A percentile compares a stretch with the other conserved stretches of the same genome.
phyloP scores from a whole-genome alignment of 2,329 filamentous ascomycete genomes.

The Fusarium sp. region DNA sequence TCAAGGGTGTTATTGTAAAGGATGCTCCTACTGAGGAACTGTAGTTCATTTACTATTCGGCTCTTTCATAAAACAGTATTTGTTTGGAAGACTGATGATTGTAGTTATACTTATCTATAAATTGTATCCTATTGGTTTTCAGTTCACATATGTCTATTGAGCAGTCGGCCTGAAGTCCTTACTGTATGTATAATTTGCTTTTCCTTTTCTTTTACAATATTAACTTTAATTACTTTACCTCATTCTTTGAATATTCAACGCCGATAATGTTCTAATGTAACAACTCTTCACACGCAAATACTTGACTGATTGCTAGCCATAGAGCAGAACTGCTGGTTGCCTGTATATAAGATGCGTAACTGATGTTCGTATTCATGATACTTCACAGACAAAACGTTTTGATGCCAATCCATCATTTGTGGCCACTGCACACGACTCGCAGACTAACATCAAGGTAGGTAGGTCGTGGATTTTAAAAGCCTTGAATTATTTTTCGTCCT shows the following conservation, averaged over 20 bases:
- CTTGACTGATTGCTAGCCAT: not conserved
- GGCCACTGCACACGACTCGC: fast-evolving
- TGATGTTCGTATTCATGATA: not conserved
- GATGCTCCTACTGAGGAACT: not conserved
- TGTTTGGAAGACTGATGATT: fast-evolving
- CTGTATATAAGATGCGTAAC: not conserved
- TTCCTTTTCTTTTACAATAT: fast-evolving
- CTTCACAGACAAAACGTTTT: not conserved
- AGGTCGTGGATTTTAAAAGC: not conserved
- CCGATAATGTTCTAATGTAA: fast-evolving
- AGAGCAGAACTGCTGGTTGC: fast-evolving
- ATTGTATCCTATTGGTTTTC: not conserved
- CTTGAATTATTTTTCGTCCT: fast-evolving
- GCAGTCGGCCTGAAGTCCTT: fast-evolving
- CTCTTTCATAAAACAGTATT: fast-evolving
- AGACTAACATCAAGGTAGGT: fast-evolving
- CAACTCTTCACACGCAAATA: fast-evolving
- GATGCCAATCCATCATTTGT: not conserved
- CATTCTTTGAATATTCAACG: fast-evolving
- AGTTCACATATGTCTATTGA: fast-evolving
- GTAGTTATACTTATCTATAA: not conserved
- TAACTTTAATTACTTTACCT: fast-evolving
- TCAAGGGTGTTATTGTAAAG: not conserved
- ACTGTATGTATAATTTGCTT: not conserved
- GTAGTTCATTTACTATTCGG: fast-evolving